Conservation (phyloP, 306 rosid genomes). For the Trichosanthes truncata region DNA sequence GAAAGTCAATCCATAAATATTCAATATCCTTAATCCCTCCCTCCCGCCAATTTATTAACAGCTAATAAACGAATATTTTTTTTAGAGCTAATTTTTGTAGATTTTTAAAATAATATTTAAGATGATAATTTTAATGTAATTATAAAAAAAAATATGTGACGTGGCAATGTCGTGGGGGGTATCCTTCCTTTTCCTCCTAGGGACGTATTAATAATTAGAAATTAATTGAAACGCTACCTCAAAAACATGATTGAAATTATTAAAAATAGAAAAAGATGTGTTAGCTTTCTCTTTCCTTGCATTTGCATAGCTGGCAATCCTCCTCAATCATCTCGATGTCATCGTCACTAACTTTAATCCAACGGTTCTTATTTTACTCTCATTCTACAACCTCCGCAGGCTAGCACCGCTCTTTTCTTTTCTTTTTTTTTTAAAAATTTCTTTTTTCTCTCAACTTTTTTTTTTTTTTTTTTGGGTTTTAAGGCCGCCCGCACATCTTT, state of each 20-base stretch:
- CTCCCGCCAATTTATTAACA: background rate
- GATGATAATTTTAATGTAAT: background rate
- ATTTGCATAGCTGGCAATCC: background rate
- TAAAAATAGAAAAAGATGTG: conserved; percentile 1
- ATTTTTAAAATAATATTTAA: background rate
- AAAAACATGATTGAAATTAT: conserved; percentile 4
- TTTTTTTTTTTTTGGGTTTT: background rate
- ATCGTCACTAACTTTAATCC: background rate
- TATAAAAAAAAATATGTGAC: background rate
- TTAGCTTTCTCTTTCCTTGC: background rate
- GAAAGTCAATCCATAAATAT: background rate
- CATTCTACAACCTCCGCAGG: background rate
- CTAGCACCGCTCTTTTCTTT: background rate
- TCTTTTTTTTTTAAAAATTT: too few species aligned
- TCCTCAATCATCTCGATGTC: background rate
- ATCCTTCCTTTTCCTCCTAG: background rate
- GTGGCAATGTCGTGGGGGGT: background rate
- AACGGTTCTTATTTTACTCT: background rate
- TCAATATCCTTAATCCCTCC: background rate
- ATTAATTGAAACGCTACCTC: conserved; percentile 4
- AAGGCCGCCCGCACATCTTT: conserved; percentile 8
- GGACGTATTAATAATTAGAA: background rate
- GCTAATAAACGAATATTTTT: background rate
- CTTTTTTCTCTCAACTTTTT: background rate
- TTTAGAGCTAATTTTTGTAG: background rate